Base-by-base conservation (phyloP, 495 filamentous ascomycete species). In the Cercophora samala region DNA sequence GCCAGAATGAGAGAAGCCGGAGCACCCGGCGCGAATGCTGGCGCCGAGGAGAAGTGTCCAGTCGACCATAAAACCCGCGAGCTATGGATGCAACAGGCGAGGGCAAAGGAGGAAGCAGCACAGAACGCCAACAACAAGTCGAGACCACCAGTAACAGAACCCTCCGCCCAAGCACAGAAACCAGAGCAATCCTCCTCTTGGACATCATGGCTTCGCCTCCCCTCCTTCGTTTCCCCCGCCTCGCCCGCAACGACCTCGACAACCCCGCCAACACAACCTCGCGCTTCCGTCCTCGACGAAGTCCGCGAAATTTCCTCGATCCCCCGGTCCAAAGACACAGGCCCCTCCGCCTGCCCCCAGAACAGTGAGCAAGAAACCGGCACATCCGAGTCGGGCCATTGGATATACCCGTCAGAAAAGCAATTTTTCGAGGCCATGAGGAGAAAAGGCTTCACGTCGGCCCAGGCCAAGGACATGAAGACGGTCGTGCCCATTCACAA, bases 401-500 rank as follows among this genome's bases (percentile, higher is more conserved):
- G 96, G 95, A 88, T 99, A 59, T 99, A 99, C 79, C 95, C 95
- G 0, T 96, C 91, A 0, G 96, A 99, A 74, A 85, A 89, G 66
- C 93, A 95, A 84, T 99, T 99, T 80, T 97, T 97, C 81, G 88
- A 93, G 23, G 93, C 95, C 13, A 90, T 99, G 86, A 87, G 89
- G 83, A 88, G 93, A 73, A 98, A 98, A 66, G 86, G 85, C 24
- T 78, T 84, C 77, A 77, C 80, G 42, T 53, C 56, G 29, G 83
- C 87, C 19, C 68, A 78, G 29, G 86, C 87, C 1, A 80, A 83
- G 22, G 91, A 96, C 73, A 96, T 97, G 86, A 86, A 85, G 63
- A 89, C 90, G 23, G 92, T 98, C 29, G 93, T 98, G 60, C 95
- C 95, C 1, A 97, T 99, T 74, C 95, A 99, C 78, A 99, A 99